These are phyloP conservation scores for Termitomyces sp. DNA, from an alignment of 768 basidiomycete genomes.

Conservation along the genomic window DNA sequence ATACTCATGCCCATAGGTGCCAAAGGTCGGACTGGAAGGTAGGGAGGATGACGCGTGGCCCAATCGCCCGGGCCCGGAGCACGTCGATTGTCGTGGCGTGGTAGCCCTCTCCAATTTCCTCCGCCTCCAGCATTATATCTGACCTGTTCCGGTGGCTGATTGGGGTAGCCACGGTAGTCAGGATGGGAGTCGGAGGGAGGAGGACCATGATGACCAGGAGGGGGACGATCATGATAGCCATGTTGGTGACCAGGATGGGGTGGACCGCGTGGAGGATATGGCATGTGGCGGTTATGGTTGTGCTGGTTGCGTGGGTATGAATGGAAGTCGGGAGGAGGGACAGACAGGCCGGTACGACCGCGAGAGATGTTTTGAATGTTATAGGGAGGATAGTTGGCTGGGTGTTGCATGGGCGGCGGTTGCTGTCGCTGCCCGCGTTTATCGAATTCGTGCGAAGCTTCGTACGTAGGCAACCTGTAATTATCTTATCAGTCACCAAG, in stretches of 20 bases:
- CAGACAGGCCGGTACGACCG: conserved; percentile 19
- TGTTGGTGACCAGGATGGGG: background rate
- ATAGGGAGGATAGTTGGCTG: background rate
- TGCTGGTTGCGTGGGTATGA: background rate
- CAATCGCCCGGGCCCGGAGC: background rate
- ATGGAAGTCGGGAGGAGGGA: conserved; percentile 12
- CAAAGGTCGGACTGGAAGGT: conserved; percentile 4
- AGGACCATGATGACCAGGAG: background rate
- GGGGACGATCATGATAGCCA: background rate
- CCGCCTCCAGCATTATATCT: conserved; percentile 1
- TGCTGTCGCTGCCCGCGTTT: conserved; percentile 17
- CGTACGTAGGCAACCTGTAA: conserved; percentile 63
- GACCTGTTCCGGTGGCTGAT: background rate
- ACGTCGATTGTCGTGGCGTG: background rate
- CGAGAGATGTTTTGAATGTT: conserved; percentile 1
- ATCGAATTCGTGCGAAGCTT: conserved; percentile 73
- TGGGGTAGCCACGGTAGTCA: background rate
- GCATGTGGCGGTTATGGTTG: conserved; percentile 9
- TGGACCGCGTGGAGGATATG: background rate
- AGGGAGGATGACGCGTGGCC: background rate
- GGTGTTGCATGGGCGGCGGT: conserved; percentile 10
- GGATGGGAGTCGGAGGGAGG: background rate
- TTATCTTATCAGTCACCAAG: background rate
- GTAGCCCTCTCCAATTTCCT: background rate
- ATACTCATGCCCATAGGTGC: conserved; percentile 6